phyloP scores from a whole-genome alignment of 768 basidiomycete genomes.

The Hygrophorus russula region DNA sequence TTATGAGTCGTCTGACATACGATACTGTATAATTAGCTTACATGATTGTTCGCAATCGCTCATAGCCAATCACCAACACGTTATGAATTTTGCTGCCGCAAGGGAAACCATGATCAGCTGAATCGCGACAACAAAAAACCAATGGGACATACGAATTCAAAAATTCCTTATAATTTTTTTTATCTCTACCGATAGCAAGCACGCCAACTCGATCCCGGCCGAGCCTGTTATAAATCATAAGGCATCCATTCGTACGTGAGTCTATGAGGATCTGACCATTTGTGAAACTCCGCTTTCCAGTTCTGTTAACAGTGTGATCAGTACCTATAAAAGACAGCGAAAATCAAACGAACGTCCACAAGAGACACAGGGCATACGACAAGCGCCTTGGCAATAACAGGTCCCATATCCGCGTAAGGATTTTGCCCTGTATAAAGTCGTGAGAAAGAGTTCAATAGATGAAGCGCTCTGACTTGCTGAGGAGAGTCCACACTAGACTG shows the following conservation, averaged over 20 bases:
- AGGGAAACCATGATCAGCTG: background rate
- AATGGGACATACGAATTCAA: slow-evolving; percentile 47
- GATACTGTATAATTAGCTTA: slow-evolving; percentile 22
- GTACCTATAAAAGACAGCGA: background rate
- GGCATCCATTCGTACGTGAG: background rate
- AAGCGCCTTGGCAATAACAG: slow-evolving; percentile 67
- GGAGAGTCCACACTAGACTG: slow-evolving; percentile 82
- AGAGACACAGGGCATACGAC: slow-evolving; percentile 93
- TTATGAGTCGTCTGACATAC: background rate
- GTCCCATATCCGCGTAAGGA: slow-evolving; percentile 48
- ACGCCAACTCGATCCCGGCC: slow-evolving; percentile 41
- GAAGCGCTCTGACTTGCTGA: slow-evolving; percentile 44
- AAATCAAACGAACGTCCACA: slow-evolving; percentile 45
- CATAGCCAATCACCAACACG: slow-evolving; percentile 92
- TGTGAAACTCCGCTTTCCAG: slow-evolving; percentile 92
- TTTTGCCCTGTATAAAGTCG: slow-evolving; percentile 55
- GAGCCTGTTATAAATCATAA: slow-evolving; percentile 23
- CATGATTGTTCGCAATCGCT: slow-evolving; percentile 78
- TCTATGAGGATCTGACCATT: slow-evolving; percentile 36
- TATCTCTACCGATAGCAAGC: slow-evolving; percentile 35
- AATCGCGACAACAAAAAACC: background rate
- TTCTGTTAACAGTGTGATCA: slow-evolving; percentile 38
- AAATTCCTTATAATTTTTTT: slow-evolving; percentile 51
- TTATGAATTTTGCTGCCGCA: slow-evolving; percentile 55
- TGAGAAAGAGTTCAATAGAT: background rate